Base-by-base conservation (phyloP, 768 basidiomycete species). In the Psilocybe cubensis region DNA sequence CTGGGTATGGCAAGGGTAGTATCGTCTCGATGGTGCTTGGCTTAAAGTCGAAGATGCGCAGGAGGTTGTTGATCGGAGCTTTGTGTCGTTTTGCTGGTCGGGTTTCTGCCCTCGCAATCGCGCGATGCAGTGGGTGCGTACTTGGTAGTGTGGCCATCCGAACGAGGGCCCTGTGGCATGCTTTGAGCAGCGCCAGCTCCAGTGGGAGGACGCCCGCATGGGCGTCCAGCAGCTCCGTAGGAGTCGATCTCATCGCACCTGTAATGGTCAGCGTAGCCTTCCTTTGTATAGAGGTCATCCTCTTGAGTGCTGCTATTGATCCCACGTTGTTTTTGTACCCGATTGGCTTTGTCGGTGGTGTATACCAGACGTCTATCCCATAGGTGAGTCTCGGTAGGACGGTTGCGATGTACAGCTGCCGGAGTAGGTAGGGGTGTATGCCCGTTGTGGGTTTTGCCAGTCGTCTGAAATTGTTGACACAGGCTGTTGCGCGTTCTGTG, bases 211-310 rank as follows among this genome's bases (percentile, higher is more conserved):
- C n/a, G n/a, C n/a, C n/a, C n/a, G n/a, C n/a, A n/a, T 7, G 58
- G 2, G 46, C 27, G 23, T 63, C 61, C 0, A 57, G 45, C 2
- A 59, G 58, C 2, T 56, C 55, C 11, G n/a, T 59, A 0, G 58
- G 54, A 7, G 55, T 56, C 0, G 58, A 48, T 0, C 45, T 5
- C 4, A 59, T 31, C 6, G 41, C 58, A 1, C 61, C 61, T 35
- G 58, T 40, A 0, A 62, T 62, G 21, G 60, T 51, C n/a, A 56
- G 14, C 4, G 54, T 54, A 0, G 61, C 58, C 4, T 52, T 56
- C 11, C 58, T 10, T 43, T 59, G 54, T 7, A 58, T 53, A 1
- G 55, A n/a, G 3, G 18, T 10, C 3, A 63, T 17, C 21, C 58
- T n/a, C n/a, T n/a, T n/a, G n/a, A n/a, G n/a, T n/a, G n/a, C n/a